Conservation (phyloP, 176 grass and related monocot genomes). For the Aegilops longissima region DNA sequence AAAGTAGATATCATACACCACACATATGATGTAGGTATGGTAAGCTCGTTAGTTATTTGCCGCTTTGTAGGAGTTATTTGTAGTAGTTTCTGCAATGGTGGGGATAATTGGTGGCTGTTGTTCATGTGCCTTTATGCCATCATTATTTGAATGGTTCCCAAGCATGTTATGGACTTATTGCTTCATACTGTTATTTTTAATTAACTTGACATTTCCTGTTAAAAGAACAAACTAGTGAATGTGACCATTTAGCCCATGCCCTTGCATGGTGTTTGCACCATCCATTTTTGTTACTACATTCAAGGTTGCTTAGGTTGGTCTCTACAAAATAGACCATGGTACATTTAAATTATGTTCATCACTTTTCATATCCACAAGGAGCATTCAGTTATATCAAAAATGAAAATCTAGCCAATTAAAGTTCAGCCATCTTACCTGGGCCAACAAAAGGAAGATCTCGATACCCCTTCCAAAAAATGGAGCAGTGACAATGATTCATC, state of each 20-base stretch:
- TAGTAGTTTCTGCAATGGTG: neutral
- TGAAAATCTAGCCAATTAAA: neutral
- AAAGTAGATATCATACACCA: conserved; percentile 12
- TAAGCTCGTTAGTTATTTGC: neutral
- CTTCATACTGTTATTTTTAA: neutral
- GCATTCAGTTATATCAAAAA: neutral
- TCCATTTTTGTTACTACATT: neutral
- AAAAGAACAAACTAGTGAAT: neutral
- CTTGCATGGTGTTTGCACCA: neutral
- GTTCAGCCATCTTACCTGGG: neutral
- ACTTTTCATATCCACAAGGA: neutral
- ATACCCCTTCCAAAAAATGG: neutral
- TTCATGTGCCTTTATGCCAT: conserved; percentile 11
- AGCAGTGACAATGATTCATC: neutral
- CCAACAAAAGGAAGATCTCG: neutral
- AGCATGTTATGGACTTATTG: neutral
- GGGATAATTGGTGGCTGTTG: neutral
- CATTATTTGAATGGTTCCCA: neutral
- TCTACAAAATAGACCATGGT: neutral
- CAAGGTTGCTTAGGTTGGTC: neutral
- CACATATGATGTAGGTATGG: neutral
- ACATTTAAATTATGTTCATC: neutral
- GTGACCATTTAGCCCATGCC: neutral
- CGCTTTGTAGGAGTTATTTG: neutral
- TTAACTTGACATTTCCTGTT: neutral